Evolutionary conservation across 371 early-diverging fungal species (phyloP).

Genomic region (Mucor circinelloides): DNA sequence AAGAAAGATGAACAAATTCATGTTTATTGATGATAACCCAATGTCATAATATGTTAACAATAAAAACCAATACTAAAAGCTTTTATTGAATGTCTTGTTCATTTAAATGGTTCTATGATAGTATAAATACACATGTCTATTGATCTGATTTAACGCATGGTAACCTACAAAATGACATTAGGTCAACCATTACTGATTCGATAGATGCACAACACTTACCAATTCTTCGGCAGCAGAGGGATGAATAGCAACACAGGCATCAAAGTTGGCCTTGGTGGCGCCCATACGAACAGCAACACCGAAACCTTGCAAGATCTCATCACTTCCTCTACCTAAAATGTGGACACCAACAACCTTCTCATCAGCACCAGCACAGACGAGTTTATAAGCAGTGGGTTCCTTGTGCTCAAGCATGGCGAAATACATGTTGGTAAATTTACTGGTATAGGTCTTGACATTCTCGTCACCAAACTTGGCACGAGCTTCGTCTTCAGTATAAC

Average conservation of each 20-base stretch:
- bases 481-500: conserved; percentile 88
- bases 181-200: too few species aligned
- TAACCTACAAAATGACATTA: background rate
- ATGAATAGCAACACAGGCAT: conserved; percentile 96
- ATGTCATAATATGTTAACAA: conserved; percentile 7
- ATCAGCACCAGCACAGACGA: conserved; percentile 81
- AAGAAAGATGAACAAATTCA: conserved; percentile 50
- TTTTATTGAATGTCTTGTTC: background rate
- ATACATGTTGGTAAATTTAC: conserved; percentile 92
- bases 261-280: conserved; percentile 96
- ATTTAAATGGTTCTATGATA: background rate
- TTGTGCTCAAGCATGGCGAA: conserved; percentile 88
- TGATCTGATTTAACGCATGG: conserved; percentile 16
- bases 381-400: conserved; percentile 87
- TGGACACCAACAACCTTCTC: conserved; percentile 98
- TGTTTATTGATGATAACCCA: conserved; percentile 52
- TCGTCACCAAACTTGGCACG: conserved; percentile 72
- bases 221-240: conserved; percentile 97
- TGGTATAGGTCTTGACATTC: conserved; percentile 82
- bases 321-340: conserved; percentile 89
- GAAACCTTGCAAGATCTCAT: conserved; percentile 95
- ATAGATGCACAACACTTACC: conserved; percentile 37
- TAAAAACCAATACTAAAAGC: background rate
- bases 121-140: background rate
- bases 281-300: conserved; percentile 89